phyloP scores from a whole-genome alignment of 2,329 filamentous ascomycete genomes.

The Penicillium sp. region DNA sequence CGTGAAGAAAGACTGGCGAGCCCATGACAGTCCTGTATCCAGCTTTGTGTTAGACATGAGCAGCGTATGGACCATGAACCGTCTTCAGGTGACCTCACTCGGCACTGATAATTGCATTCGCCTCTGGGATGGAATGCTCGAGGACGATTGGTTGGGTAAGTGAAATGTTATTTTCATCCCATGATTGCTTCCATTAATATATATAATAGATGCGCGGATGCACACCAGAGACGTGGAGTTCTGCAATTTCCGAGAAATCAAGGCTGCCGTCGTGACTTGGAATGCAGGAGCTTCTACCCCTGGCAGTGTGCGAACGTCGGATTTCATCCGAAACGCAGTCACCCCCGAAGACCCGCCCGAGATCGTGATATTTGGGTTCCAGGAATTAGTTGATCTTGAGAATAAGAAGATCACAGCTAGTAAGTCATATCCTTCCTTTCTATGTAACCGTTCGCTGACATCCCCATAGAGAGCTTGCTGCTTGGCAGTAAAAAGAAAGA shows the following conservation, averaged over 20 bases:
- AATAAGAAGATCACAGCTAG: constrained; percentile 97
- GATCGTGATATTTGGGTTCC: constrained; percentile 92
- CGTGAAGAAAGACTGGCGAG: constrained; percentile 91
- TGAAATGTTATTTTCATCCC: constrained; percentile 3
- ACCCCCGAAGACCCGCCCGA: constrained; percentile 76
- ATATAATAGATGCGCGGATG: constrained; percentile 69
- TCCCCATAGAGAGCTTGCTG: constrained; percentile 68
- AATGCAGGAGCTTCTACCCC: constrained; percentile 97
- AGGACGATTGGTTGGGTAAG: constrained; percentile 85
- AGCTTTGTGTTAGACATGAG: constrained; percentile 75
- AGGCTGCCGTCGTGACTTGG: constrained; percentile 84
- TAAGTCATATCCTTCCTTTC: constrained; percentile 38
- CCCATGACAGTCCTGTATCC: constrained; percentile 78
- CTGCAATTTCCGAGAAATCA: constrained; percentile 80
- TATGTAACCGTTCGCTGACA: constrained; percentile 26
- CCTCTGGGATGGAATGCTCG: constrained; percentile 87
- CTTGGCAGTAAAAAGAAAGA: constrained; percentile 79
- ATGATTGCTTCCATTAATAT: constrained; percentile 15
- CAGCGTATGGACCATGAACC: constrained; percentile 80
- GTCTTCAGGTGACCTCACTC: constrained; percentile 79
- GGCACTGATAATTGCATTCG: constrained; percentile 82
- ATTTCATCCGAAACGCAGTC: constrained; percentile 79
- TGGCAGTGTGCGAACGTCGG: constrained; percentile 70
- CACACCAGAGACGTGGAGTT: constrained; percentile 77
- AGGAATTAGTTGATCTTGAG: constrained; percentile 96